A percentile compares a stretch with the other conserved stretches of the same genome.
Evolutionary conservation across 495 filamentous ascomycete species (phyloP).

Genomic region (Apodospora peruviana): DNA sequence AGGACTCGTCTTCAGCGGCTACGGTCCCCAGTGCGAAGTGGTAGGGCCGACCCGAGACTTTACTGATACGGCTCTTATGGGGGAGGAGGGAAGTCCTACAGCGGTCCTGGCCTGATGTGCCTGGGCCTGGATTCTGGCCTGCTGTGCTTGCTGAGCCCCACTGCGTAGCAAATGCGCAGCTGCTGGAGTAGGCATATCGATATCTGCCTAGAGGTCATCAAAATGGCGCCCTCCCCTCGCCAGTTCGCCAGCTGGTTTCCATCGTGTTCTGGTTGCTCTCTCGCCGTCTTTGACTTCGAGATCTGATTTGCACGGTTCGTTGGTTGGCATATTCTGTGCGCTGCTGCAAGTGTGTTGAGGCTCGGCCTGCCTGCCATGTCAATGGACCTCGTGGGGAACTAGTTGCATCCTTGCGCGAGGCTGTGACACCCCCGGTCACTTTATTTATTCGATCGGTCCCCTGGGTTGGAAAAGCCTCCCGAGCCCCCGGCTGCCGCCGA

Average conservation of each 20-base stretch:
- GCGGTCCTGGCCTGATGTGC: constrained; percentile 2
- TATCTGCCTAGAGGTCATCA: neutral
- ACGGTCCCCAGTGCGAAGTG: too few species aligned
- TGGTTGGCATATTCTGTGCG: too few species aligned
- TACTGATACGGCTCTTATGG: neutral
- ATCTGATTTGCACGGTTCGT: too few species aligned
- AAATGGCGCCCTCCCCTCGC: neutral
- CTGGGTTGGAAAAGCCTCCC: neutral
- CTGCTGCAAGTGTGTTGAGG: neutral
- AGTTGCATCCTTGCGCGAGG: neutral
- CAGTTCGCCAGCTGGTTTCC: neutral
- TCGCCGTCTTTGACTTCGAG: too few species aligned
- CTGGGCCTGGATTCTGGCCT: neutral
- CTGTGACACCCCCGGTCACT: neutral
- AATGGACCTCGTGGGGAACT: neutral
- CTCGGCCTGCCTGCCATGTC: neutral
- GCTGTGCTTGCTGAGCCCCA: constrained; percentile 1
- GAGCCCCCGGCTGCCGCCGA: neutral
- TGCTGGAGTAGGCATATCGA: neutral
- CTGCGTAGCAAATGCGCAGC: constrained; percentile 8
- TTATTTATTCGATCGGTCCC: neutral
- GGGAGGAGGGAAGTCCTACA: too few species aligned
- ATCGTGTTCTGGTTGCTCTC: neutral
- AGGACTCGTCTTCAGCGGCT: too few species aligned
- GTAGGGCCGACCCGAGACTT: neutral